Conservation (phyloP, 2,329 filamentous ascomycete genomes). For the Pestalotiopsis sp. region DNA sequence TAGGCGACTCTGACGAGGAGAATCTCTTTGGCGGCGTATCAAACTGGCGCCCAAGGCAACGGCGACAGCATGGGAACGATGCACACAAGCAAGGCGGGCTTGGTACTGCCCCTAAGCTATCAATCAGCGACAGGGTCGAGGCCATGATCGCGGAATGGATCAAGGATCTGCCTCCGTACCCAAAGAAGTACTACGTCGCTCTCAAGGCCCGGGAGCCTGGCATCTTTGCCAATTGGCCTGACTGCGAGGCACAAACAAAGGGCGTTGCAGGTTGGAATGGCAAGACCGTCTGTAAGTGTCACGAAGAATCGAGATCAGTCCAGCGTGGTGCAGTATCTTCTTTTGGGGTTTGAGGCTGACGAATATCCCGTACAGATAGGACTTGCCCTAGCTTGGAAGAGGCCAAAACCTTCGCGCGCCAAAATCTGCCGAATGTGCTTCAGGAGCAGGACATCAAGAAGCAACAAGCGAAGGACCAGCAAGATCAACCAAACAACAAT, state of each 20-base stretch:
- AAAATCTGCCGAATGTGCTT: background rate
- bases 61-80: background rate
- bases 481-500: background rate
- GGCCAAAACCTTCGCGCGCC: background rate
- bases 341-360: background rate
- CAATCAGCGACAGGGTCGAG: background rate
- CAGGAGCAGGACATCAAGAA: background rate
- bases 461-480: background rate
- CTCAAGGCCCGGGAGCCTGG: background rate
- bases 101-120: background rate
- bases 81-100: background rate
- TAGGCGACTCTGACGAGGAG: background rate
- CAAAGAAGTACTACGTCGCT: background rate
- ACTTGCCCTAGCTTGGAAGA: background rate
- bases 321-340: background rate
- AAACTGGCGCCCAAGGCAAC: background rate
- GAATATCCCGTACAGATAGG: background rate
- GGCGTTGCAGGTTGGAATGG: background rate
- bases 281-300: background rate
- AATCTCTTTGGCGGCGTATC: background rate
- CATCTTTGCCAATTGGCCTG: background rate
- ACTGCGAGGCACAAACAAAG: background rate
- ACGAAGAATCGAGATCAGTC: too few species aligned
- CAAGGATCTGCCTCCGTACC: too few species aligned
- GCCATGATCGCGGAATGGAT: background rate